Conservation (phyloP, 768 basidiomycete species). For the Fomitopsis serialis region DNA sequence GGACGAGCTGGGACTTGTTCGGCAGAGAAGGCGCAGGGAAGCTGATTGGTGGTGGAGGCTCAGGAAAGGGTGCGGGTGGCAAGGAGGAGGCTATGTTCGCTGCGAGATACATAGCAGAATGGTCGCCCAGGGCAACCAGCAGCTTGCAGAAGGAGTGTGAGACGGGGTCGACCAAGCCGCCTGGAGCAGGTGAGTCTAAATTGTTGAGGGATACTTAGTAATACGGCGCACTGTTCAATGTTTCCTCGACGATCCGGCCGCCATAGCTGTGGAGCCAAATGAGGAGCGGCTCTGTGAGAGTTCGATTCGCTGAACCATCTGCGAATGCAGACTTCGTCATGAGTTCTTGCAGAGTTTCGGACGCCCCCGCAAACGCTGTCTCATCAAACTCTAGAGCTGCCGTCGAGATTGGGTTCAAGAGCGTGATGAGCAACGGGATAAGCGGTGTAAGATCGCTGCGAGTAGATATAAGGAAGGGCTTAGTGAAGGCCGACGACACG, state of each 20-base stretch:
- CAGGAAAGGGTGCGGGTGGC: constrained; percentile 26
- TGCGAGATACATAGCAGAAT: constrained; percentile 77
- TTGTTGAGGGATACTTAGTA: not conserved
- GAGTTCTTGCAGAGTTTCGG: constrained; percentile 73
- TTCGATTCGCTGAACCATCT: constrained; percentile 60
- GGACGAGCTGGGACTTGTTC: constrained; percentile 30
- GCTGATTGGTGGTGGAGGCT: constrained; percentile 12
- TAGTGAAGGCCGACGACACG: constrained; percentile 12
- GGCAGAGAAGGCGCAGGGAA: constrained; percentile 13
- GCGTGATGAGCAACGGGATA: constrained; percentile 55
- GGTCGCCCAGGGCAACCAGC: constrained; percentile 77
- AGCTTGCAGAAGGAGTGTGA: constrained; percentile 78
- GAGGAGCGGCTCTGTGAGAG: constrained; percentile 83
- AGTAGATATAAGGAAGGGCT: not conserved
- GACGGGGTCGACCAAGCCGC: constrained; percentile 45
- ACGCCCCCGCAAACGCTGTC: constrained; percentile 55
- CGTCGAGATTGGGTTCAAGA: constrained; percentile 27
- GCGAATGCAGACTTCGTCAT: constrained; percentile 69
- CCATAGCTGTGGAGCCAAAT: constrained; percentile 66
- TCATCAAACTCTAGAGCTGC: constrained; percentile 35
- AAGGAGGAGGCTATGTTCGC: constrained; percentile 50
- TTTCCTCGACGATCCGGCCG: constrained; percentile 36
- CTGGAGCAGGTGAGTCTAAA: constrained; percentile 12
- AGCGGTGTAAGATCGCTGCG: constrained; percentile 64
- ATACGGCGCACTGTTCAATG: constrained; percentile 28